Conservation (phyloP, 2,329 filamentous ascomycete genomes). For the Scytalidium sp. region DNA sequence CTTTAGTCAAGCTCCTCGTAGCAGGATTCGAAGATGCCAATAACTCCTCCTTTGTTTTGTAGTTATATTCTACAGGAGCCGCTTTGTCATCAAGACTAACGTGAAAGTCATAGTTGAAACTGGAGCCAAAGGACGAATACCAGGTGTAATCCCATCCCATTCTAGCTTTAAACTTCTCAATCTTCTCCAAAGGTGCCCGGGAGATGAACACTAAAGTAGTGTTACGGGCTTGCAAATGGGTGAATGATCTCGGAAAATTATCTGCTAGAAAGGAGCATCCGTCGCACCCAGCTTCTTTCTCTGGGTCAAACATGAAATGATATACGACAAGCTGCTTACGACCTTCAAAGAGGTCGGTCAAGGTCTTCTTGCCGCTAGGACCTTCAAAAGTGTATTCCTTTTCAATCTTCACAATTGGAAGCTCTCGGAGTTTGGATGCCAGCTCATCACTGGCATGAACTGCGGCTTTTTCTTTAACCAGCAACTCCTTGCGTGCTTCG, state of each 20-base stretch:
- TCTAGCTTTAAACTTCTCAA: slow-evolving; percentile 32
- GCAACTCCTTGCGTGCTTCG: slow-evolving; percentile 29
- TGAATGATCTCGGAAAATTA: slow-evolving; percentile 31
- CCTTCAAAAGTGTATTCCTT: slow-evolving; percentile 34
- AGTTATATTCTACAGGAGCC: slow-evolving; percentile 24
- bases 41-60: slow-evolving; percentile 18
- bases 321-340: slow-evolving; percentile 38
- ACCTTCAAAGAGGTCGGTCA: slow-evolving; percentile 31
- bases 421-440: slow-evolving; percentile 28
- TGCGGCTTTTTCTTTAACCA: slow-evolving; percentile 33
- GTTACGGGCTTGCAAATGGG: slow-evolving; percentile 34
- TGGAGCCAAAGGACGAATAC: slow-evolving; percentile 32
- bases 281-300: slow-evolving; percentile 31
- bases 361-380: slow-evolving; percentile 20
- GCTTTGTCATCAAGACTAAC: slow-evolving; percentile 29
- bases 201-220: slow-evolving; percentile 38
- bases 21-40: background rate
- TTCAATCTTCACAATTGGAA: slow-evolving; percentile 38
- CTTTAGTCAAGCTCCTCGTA: slow-evolving; percentile 11
- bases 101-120: slow-evolving; percentile 40
- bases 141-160: slow-evolving; percentile 41
- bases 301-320: slow-evolving; percentile 43
- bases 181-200: slow-evolving; percentile 33
- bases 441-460: slow-evolving; percentile 27
- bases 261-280: slow-evolving; percentile 38